These are phyloP conservation scores for Selaginella moellendorffii DNA, from an alignment of 75 land plant species.

Conservation along the genomic window DNA sequence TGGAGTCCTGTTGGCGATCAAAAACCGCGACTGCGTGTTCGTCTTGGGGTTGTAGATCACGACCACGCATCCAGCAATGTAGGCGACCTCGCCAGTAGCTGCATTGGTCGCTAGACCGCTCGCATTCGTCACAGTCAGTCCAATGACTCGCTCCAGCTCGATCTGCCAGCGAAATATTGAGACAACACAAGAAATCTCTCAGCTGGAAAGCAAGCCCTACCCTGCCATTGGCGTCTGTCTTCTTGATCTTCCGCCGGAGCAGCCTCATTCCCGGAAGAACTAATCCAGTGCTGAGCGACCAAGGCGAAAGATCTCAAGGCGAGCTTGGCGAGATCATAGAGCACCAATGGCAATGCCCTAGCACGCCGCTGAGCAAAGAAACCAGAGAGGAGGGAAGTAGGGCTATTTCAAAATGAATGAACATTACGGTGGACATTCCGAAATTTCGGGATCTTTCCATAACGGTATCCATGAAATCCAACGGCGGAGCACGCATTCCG, in stretches of 20 bases:
- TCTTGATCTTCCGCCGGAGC: not conserved
- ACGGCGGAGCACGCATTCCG: too few species aligned
- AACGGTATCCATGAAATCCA: too few species aligned
- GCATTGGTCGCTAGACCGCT: slow-evolving; percentile 39
- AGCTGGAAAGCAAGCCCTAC: not conserved
- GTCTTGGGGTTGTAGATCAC: slow-evolving; percentile 43
- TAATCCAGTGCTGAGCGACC: too few species aligned
- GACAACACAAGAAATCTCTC: not conserved
- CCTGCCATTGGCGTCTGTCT: not conserved
- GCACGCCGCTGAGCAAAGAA: too few species aligned
- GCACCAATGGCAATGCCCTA: too few species aligned
- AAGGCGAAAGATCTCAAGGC: too few species aligned
- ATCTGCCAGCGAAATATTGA: slow-evolving; percentile 22
- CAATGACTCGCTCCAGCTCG: slow-evolving; percentile 48
- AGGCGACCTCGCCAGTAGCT: slow-evolving; percentile 31
- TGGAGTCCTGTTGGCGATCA: slow-evolving; percentile 33
- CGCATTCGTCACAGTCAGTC: slow-evolving; percentile 35
- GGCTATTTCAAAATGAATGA: too few species aligned
- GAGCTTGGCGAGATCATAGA: too few species aligned
- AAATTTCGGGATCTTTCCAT: too few species aligned
- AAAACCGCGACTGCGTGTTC: slow-evolving; percentile 30
- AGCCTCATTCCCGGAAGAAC: too few species aligned
- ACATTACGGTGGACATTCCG: too few species aligned
- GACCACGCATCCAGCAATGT: slow-evolving; percentile 59
- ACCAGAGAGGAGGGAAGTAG: too few species aligned